These are phyloP conservation scores for Daldinia vernicosa DNA, from an alignment of 495 filamentous ascomycete species.

Conservation along the genomic window DNA sequence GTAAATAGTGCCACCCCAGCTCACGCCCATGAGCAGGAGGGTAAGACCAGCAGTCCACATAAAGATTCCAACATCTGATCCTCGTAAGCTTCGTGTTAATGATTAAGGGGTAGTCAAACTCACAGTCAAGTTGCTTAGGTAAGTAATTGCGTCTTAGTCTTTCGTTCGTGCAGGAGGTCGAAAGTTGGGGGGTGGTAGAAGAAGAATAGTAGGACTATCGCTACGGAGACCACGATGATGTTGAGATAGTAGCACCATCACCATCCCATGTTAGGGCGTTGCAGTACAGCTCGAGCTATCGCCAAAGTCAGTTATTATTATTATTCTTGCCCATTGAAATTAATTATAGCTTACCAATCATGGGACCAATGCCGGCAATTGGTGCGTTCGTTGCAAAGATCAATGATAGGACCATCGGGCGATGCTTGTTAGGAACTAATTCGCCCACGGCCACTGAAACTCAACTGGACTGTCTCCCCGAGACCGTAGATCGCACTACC, in stretches of 20 bases:
- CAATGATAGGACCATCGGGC: conserved; percentile 49
- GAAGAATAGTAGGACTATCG: conserved; percentile 50
- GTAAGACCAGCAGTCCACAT: conserved; percentile 55
- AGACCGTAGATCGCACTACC: conserved; percentile 49
- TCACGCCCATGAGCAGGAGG: conserved; percentile 59
- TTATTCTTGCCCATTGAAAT: background rate
- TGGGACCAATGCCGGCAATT: conserved; percentile 54
- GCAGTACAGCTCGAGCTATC: conserved; percentile 47
- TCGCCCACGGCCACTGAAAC: conserved; percentile 58
- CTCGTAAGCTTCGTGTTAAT: background rate
- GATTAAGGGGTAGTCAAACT: background rate
- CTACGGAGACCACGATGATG: conserved; percentile 52
- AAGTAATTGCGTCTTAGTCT: conserved; percentile 45
- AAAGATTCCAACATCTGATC: conserved; percentile 45
- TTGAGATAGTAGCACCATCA: conserved; percentile 58
- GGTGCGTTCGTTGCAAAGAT: conserved; percentile 52
- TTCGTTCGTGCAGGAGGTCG: conserved; percentile 44
- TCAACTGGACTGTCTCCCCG: conserved; percentile 51
- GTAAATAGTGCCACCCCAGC: conserved; percentile 60
- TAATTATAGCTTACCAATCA: conserved; percentile 43
- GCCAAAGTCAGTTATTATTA: conserved; percentile 10
- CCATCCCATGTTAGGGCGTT: conserved; percentile 52
- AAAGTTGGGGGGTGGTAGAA: conserved; percentile 54
- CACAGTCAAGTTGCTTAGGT: conserved; percentile 56
- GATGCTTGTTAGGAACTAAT: conserved; percentile 57